Percentiles rank a stretch among this genome's conserved stretches.
Conservation (phyloP, 2,329 filamentous ascomycete genomes). For the Daldinia sp. region DNA sequence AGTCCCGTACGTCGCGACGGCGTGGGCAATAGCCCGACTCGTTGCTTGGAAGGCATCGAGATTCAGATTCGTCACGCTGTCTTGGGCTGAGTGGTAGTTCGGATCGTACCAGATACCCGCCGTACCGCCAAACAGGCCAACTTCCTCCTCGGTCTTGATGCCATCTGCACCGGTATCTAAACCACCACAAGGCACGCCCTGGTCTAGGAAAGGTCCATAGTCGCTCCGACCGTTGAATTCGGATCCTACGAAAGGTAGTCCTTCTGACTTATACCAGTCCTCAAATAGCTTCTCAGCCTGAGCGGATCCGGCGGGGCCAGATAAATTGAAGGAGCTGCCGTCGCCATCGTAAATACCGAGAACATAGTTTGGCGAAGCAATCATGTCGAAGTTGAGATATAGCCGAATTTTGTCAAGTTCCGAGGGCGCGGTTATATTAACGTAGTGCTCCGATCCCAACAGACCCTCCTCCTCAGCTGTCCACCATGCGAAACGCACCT, state of each 20-base stretch:
- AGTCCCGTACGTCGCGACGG: constrained; percentile 59
- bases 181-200: constrained; percentile 63
- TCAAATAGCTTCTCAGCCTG: constrained; percentile 62
- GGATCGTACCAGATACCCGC: constrained; percentile 62
- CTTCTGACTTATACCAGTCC: constrained; percentile 55
- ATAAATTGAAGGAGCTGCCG: constrained; percentile 61
- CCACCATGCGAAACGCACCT: constrained; percentile 72
- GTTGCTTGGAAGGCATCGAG: constrained; percentile 62
- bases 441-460: constrained; percentile 67
- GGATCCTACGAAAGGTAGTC: constrained; percentile 63
- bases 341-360: constrained; percentile 59
- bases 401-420: constrained; percentile 65
- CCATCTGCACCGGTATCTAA: constrained; percentile 68
- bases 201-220: constrained; percentile 65
- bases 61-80: constrained; percentile 63
- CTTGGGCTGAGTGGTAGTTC: constrained; percentile 64
- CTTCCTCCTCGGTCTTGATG: constrained; percentile 64
- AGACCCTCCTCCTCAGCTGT: constrained; percentile 70
- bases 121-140: constrained; percentile 60
- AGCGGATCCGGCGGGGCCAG: constrained; percentile 63
- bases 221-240: constrained; percentile 70
- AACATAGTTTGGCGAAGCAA: constrained; percentile 64
- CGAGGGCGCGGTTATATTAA: constrained; percentile 51
- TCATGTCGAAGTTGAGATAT: constrained; percentile 71
- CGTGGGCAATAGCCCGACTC: constrained; percentile 62